Base-by-base conservation (phyloP, 768 basidiomycete species). In the Mrakia frigida region DNA sequence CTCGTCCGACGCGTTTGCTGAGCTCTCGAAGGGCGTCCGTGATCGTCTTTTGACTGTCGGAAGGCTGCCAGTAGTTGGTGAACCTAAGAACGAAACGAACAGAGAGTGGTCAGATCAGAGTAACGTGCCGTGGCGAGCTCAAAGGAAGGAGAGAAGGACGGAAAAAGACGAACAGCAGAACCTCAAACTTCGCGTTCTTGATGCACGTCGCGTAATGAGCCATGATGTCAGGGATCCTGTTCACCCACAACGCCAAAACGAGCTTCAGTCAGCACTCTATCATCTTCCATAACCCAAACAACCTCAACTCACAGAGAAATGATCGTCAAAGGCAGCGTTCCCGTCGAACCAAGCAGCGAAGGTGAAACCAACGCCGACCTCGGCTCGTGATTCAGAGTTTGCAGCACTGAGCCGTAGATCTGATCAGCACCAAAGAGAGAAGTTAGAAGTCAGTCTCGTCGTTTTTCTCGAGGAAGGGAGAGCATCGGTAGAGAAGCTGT, bases 151-250 rank as follows among this genome's bases (percentile, higher is more conserved):
- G 65, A 37, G 65, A 21, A 33, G n/a, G 18, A 59, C 23, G 28
- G 60, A 0, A 1, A 41, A 43, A 16, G 14, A 73, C 14, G 35
- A 39, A 89, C 21, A 91, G 84, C 78, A 91, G 85, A 23, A 91
- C 86, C 83, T 91, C 90, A 53, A 87, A 84, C 79, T 89, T 83
- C 13, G 90, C 90, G 41, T 85, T 84, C 33, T 88, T 85, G 72
- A 91, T 90, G 68, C 88, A 84, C 68, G 88, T 87, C 28, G 86
- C 85, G 83, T 90, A 89, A 80, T 91, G 90, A 72, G 87, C 85
- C 86, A 90, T 89, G 79, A 91, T 91, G 79, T 91, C 90, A 0
- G 90, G 89, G 63, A 90, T 89, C 60, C 74, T 75, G 33, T n/a
- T n/a, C 70, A 18, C 2, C n/a, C 1, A n/a, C 23, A 46, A 43